Conservation (phyloP, 495 filamentous ascomycete species). For the Annulohypoxylon bovei region DNA sequence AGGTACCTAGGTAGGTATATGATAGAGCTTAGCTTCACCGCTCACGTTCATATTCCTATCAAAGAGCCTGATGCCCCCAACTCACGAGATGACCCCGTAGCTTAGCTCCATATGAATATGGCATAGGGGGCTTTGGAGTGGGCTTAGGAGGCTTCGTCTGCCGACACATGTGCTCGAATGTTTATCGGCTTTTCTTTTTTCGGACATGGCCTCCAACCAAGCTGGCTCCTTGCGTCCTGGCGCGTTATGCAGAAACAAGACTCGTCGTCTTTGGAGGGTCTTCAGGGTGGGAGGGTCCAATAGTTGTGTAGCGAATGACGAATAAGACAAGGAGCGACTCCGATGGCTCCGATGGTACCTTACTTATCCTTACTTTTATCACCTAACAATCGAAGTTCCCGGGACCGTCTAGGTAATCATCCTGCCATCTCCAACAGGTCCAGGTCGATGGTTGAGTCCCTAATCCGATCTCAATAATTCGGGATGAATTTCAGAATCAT, state of each 20-base stretch:
- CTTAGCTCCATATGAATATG: not conserved
- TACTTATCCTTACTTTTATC: constrained; percentile 18
- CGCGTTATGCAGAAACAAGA: constrained; percentile 31
- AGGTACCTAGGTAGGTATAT: not conserved
- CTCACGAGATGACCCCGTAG: not conserved
- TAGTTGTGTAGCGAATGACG: constrained; percentile 15
- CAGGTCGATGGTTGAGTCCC: not conserved
- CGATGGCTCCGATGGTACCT: constrained; percentile 25
- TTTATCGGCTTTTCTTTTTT: constrained; percentile 26
- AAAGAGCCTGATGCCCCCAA: not conserved
- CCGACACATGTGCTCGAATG: not conserved
- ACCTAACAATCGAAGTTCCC: constrained; percentile 14
- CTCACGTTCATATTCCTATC: constrained; percentile 7
- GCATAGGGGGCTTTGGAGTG: not conserved
- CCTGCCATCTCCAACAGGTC: not conserved
- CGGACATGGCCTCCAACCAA: constrained; percentile 16
- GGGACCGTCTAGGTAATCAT: not conserved
- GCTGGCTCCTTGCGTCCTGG: constrained; percentile 37
- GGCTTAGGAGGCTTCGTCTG: not conserved
- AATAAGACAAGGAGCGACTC: constrained; percentile 21
- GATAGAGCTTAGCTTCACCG: constrained; percentile 8
- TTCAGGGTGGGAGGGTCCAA: constrained; percentile 13
- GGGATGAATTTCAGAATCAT: constrained; percentile 19
- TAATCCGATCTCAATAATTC: constrained; percentile 17
- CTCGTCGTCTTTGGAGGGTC: not conserved